Base-by-base conservation (phyloP, 1,139 yeast genomes). In the Yamadazyma oceani region DNA sequence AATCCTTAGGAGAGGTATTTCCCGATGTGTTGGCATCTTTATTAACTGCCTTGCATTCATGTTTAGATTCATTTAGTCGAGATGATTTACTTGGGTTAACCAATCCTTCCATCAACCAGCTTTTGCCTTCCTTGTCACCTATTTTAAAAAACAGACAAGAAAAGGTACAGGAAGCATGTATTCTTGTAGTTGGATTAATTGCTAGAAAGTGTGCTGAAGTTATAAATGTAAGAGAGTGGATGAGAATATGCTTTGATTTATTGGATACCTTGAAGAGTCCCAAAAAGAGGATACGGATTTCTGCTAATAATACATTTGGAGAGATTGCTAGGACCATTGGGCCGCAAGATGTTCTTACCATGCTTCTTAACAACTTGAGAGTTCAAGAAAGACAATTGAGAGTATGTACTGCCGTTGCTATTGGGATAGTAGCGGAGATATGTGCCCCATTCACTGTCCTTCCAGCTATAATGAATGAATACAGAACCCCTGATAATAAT, bases 391-490 rank as follows among this genome's bases (percentile, higher is more conserved):
- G 99, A 55, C 98, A 94, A 60, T 71, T 89, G 32, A 82, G 99
- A 53, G 97, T 94, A 10, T 90, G 97, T 57, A 89, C 98, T 0
- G 97, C 98, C 1, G 97, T 94, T 30, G 99, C 99, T 0, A 87
- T 94, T 50, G 98, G 96, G 26, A 90, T 94, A 51, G 96, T 94
- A 11, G 97, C 98, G 0, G 95, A 90, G 41, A 81, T 85, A 0
- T 92, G 98, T 63, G 80, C 87, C 0, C 97, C 98, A 0, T 92
- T 87, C 59, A 87, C 97, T 0, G 96, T 92, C 0, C 62, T 94
- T n/a, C 98, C 99, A 0, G 96, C 96, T 0, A 67, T 94, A 32
- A 87, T 94, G 96, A 90, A 92, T 58, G 98, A 92, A 57, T 94
- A 92, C 55, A 73, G 95, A 38, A 85, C 86, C 4, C 97, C 96